These are phyloP conservation scores for Pythium pyrilobum DNA, from an alignment of 352 stramenopile genomes.

Conservation along the genomic window DNA sequence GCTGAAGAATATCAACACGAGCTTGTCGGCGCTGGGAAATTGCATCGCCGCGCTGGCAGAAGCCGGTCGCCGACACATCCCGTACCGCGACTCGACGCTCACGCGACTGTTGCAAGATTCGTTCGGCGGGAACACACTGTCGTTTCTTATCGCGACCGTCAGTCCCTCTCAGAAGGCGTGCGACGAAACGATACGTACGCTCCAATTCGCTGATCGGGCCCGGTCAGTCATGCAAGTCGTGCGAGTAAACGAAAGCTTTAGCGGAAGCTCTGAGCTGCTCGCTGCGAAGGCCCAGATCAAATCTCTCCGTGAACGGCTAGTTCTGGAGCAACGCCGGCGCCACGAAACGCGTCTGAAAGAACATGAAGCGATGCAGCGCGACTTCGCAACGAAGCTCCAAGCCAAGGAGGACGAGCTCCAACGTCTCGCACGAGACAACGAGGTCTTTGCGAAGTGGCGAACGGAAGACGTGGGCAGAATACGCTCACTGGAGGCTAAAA, in stretches of 20 bases:
- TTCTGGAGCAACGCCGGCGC: slow-evolving; percentile 39
- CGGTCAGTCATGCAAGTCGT: slow-evolving; percentile 70
- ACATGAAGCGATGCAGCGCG: slow-evolving; percentile 35
- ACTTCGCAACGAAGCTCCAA: slow-evolving; percentile 49
- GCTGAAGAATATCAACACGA: slow-evolving; percentile 90
- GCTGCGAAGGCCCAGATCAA: slow-evolving; percentile 56
- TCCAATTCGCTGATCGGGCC: slow-evolving; percentile 75
- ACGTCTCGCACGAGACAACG: slow-evolving; percentile 49
- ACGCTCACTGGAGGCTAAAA: slow-evolving; percentile 30
- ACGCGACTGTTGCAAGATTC: slow-evolving; percentile 86
- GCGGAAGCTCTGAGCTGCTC: slow-evolving; percentile 44
- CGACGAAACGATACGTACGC: slow-evolving; percentile 72
- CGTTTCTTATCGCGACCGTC: slow-evolving; percentile 67
- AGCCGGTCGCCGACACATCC: slow-evolving; percentile 82
- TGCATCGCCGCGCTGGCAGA: slow-evolving; percentile 87
- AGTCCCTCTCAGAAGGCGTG: slow-evolving; percentile 32
- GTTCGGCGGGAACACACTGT: slow-evolving; percentile 66
- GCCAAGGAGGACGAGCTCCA: slow-evolving; percentile 60
- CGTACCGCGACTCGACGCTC: slow-evolving; percentile 86
- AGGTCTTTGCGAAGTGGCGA: slow-evolving; percentile 53
- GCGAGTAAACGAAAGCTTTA: slow-evolving; percentile 58
- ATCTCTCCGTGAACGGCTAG: slow-evolving; percentile 41
- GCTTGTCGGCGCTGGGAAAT: slow-evolving; percentile 86
- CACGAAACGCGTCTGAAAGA: slow-evolving; percentile 56
- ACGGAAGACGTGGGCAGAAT: slow-evolving; percentile 57